Conservation (phyloP, 768 basidiomycete species). For the Gyrodon lividus region DNA sequence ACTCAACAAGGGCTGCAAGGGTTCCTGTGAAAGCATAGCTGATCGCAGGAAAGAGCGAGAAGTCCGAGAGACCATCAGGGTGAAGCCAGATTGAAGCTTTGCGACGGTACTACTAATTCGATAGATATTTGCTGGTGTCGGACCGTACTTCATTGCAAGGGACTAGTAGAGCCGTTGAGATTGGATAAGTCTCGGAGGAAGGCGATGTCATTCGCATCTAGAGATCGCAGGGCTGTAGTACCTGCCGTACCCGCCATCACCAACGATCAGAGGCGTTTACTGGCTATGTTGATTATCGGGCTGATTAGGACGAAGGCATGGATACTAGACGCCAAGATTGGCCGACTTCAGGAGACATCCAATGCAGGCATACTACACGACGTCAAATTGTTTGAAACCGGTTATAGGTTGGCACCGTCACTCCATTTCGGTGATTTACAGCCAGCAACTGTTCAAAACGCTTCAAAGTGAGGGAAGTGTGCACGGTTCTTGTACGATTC, state of each 20-base stretch:
- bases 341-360: too few species aligned
- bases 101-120: slow-evolving; percentile 45
- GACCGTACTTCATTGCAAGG: slow-evolving; percentile 52
- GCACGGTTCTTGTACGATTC: too few species aligned
- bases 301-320: too few species aligned
- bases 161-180: slow-evolving; percentile 81
- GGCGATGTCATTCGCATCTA: slow-evolving; percentile 47
- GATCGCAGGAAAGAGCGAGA: slow-evolving; percentile 76
- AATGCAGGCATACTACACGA: too few species aligned
- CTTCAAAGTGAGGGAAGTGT: too few species aligned
- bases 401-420: too few species aligned
- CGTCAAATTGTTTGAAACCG: too few species aligned
- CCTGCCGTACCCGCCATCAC: slow-evolving; percentile 35
- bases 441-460: too few species aligned
- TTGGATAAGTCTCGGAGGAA: slow-evolving; percentile 72
- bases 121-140: slow-evolving; percentile 22
- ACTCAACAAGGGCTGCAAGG: slow-evolving; percentile 49
- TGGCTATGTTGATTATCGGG: background rate
- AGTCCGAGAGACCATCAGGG: slow-evolving; percentile 60
- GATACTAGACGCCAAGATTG: too few species aligned
- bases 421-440: too few species aligned
- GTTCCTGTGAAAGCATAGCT: slow-evolving; percentile 75
- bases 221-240: slow-evolving; percentile 51
- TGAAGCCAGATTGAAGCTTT: slow-evolving; percentile 38
- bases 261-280: background rate